Evolutionary conservation across 2,329 filamentous ascomycete species (phyloP).

Genomic region (Pseudocercospora macadamiae): DNA sequence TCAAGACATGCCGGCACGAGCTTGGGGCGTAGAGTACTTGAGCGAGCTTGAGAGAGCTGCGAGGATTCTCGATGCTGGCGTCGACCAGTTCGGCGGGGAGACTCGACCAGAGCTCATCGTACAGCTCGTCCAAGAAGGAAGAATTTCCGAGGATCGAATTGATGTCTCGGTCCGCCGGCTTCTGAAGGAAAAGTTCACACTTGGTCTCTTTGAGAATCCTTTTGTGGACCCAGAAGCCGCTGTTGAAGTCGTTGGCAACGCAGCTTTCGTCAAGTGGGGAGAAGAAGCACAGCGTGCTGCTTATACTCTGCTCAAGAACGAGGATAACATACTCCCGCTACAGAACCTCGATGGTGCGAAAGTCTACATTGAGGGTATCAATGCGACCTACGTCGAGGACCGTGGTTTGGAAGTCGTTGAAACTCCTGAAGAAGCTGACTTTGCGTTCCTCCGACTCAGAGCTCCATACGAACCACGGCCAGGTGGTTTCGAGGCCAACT

Average conservation of each 20-base stretch:
- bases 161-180: conserved; percentile 52
- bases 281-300: conserved; percentile 43
- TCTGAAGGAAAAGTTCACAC: conserved; percentile 54
- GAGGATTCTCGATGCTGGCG: conserved; percentile 54
- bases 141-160: conserved; percentile 49
- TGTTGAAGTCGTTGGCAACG: conserved; percentile 47
- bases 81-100: conserved; percentile 59
- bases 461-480: conserved; percentile 48
- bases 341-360: conserved; percentile 28
- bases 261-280: conserved; percentile 46
- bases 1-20: conserved; percentile 52
- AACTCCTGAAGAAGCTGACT: conserved; percentile 45
- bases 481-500: conserved; percentile 46
- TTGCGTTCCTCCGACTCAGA: conserved; percentile 45
- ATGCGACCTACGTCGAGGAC: conserved; percentile 36
- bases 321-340: conserved; percentile 38
- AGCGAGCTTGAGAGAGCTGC: conserved; percentile 47
- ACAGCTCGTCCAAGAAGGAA: conserved; percentile 48
- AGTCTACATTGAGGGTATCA: conserved; percentile 43
- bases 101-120: conserved; percentile 53
- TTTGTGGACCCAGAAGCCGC: conserved; percentile 53
- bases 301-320: conserved; percentile 43
- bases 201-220: conserved; percentile 57
- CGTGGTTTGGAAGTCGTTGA: conserved; percentile 41
- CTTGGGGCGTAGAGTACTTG: conserved; percentile 55